phyloP scores from a whole-genome alignment of 192 early-diverging fungal species.

The Entomortierella lignicola region DNA sequence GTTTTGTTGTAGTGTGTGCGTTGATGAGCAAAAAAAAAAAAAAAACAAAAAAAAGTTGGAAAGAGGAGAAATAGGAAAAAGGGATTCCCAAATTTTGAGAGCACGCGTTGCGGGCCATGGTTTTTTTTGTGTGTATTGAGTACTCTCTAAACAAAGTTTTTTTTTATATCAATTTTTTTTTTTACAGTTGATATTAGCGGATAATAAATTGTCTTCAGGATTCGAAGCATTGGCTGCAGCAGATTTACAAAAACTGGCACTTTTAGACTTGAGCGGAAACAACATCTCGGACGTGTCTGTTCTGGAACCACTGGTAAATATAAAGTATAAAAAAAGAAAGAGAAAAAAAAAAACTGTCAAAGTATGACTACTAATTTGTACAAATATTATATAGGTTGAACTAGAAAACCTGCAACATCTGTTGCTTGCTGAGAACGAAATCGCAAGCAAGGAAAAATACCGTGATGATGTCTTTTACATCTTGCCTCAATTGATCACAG shows the following conservation, averaged over 20 bases:
- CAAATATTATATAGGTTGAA: constrained; percentile 19
- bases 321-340: background rate
- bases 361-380: background rate
- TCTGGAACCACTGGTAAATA: constrained; percentile 52
- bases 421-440: constrained; percentile 37
- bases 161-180: background rate
- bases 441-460: constrained; percentile 37
- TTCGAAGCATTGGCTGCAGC: constrained; percentile 56
- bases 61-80: background rate
- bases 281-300: constrained; percentile 41
- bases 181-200: constrained; percentile 48
- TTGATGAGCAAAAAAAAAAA: no score
- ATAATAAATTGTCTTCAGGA: constrained; percentile 52
- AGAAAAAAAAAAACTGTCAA: no score
- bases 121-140: background rate
- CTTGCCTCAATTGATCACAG: constrained; percentile 53
- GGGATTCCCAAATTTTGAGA: background rate
- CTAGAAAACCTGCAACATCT: constrained; percentile 52
- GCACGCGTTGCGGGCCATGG: background rate
- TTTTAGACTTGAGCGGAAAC: constrained; percentile 55
- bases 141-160: no score
- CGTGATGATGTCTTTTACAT: constrained; percentile 53
- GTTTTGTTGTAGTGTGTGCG: no score
- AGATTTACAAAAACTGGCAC: constrained; percentile 48
- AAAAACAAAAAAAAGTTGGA: background rate